Evolutionary conservation across 805 yeast genomes (phyloP).

Genomic region (Wickerhamiella allomyrinae): DNA sequence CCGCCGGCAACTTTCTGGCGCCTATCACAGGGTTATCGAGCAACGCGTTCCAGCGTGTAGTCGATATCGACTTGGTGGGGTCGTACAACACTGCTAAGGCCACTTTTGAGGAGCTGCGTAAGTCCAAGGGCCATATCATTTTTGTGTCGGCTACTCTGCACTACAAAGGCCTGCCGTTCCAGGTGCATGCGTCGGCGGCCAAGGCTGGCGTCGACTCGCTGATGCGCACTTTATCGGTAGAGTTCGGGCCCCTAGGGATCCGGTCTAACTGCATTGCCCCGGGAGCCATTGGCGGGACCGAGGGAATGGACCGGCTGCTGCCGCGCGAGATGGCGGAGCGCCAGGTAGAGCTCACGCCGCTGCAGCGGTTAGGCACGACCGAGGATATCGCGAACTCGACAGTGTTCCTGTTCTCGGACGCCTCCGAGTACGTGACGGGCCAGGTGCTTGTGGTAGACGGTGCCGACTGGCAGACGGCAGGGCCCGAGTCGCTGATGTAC

Average conservation of each 20-base stretch:
- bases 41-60: slow-evolving; percentile 79
- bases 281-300: slow-evolving; percentile 78
- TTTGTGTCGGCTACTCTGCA: slow-evolving; percentile 86
- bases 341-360: slow-evolving; percentile 34
- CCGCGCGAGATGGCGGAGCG: slow-evolving; percentile 30
- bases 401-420: slow-evolving; percentile 68
- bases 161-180: slow-evolving; percentile 78
- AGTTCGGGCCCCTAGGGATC: slow-evolving; percentile 79
- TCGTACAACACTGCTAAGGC: slow-evolving; percentile 86
- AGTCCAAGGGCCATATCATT: slow-evolving; percentile 54
- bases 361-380: slow-evolving; percentile 40
- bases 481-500: slow-evolving; percentile 27
- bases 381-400: slow-evolving; percentile 81
- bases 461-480: slow-evolving; percentile 59
- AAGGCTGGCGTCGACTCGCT: slow-evolving; percentile 92
- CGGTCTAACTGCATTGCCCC: slow-evolving; percentile 82
- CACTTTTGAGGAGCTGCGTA: slow-evolving; percentile 45
- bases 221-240: slow-evolving; percentile 72
- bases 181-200: slow-evolving; percentile 84
- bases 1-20: slow-evolving; percentile 84
- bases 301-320: slow-evolving; percentile 58
- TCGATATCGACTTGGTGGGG: slow-evolving; percentile 77
- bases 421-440: slow-evolving; percentile 67
- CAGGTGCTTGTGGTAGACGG: slow-evolving; percentile 75
- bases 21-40: slow-evolving; percentile 66